Conservation (phyloP, 345 rosid genomes). For the Mercurialis annua region DNA sequence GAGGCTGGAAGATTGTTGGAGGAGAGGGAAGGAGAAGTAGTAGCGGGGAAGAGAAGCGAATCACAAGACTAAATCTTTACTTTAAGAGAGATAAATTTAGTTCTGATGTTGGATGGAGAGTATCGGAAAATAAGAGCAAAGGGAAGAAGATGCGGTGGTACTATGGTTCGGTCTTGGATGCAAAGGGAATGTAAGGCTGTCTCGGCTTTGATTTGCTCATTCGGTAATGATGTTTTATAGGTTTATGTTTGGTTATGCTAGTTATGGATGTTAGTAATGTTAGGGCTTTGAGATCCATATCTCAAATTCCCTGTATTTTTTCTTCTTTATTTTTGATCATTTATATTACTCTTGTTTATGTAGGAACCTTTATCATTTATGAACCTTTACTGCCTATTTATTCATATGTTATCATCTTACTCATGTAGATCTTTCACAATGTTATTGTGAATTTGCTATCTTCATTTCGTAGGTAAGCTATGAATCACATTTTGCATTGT, state of each 20-base stretch:
- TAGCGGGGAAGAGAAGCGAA: conserved; percentile 49
- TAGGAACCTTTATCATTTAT: conserved; percentile 12
- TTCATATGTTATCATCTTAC: conserved; percentile 4
- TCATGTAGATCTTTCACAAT: not conserved
- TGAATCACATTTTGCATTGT: not conserved
- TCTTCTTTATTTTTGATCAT: not conserved
- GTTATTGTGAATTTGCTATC: not conserved
- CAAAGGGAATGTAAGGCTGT: not conserved
- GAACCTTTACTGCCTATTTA: conserved; percentile 13
- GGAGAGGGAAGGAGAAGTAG: conserved; percentile 68
- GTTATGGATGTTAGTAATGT: conserved; percentile 18
- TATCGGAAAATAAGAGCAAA: conserved; percentile 28
- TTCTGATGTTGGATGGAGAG: conserved; percentile 19
- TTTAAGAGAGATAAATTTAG: not conserved
- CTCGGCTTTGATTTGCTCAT: conserved; percentile 21
- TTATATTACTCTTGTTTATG: conserved; percentile 11
- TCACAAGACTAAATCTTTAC: conserved; percentile 41
- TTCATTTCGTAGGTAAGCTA: not conserved
- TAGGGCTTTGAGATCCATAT: conserved; percentile 14
- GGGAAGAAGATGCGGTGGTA: not conserved
- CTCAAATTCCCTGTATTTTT: conserved; percentile 13
- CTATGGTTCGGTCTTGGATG: not conserved
- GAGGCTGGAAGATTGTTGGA: conserved; percentile 84
- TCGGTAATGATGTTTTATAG: conserved; percentile 18
- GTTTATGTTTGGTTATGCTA: conserved; percentile 13